These are phyloP conservation scores for Monosporascus sp. DNA, from an alignment of 2,329 filamentous ascomycete species.

Conservation along the genomic window DNA sequence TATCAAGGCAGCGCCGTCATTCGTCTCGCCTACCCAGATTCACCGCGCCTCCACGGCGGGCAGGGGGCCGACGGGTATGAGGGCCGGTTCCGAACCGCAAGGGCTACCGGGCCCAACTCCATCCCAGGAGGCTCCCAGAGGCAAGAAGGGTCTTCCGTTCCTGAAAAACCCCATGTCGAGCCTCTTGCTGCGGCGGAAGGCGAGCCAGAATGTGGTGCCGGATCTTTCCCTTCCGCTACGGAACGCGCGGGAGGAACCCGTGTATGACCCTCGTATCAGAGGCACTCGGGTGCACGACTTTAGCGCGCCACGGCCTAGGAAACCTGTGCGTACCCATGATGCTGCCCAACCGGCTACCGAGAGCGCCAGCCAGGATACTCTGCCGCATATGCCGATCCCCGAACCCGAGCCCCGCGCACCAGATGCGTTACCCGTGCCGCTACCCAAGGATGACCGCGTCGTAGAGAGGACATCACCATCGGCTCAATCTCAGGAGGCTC, in stretches of 20 bases:
- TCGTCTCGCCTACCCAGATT: constrained; percentile 46
- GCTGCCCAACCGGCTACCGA: constrained; percentile 11
- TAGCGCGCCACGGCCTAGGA: constrained; percentile 52
- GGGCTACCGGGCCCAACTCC: constrained; percentile 23
- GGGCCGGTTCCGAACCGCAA: constrained; percentile 34
- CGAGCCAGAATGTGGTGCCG: constrained; percentile 40
- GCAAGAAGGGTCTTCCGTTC: constrained; percentile 52
- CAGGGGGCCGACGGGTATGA: constrained; percentile 39
- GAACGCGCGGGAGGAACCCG: constrained; percentile 37
- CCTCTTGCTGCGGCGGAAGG: constrained; percentile 52
- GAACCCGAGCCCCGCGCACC: constrained; percentile 11
- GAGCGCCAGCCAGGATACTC: constrained; percentile 15
- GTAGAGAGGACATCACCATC: constrained; percentile 25
- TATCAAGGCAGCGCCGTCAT: constrained; percentile 35
- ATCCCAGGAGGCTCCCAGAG: constrained; percentile 37
- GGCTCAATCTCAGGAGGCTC: constrained; percentile 27
- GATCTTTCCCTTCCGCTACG: constrained; percentile 39
- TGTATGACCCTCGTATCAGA: constrained; percentile 59
- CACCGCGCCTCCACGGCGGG: constrained; percentile 32
- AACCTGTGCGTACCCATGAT: constrained; percentile 29
- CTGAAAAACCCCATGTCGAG: constrained; percentile 57
- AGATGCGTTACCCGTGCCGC: constrained; percentile 30
- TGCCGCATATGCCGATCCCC: constrained; percentile 11
- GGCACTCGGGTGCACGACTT: constrained; percentile 63
- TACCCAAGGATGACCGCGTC: constrained; percentile 32